Base-by-base conservation (phyloP, 2,329 filamentous ascomycete genomes). In the Penicillium expansum region DNA sequence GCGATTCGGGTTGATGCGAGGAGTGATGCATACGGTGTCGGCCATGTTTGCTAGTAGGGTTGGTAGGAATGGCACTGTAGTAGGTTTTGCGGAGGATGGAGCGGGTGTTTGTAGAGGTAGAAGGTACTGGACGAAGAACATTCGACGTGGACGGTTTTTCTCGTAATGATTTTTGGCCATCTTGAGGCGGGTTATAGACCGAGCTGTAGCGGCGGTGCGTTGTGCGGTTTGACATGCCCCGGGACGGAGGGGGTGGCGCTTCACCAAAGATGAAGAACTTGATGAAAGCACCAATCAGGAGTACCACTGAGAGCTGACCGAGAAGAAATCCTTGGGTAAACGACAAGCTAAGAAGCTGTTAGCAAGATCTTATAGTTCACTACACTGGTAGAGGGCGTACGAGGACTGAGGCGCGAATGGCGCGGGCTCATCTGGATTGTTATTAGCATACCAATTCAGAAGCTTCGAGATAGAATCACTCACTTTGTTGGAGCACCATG, bases 191-290 rank as follows among this genome's bases (percentile, higher is more conserved):
- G 37, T 67, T 74, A 65, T 76, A 78, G 59, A 85, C 86, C 42
- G 91, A 82, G 43, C 90, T 82, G 16, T 89, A 90, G 59, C 88
- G 85, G 72, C 87, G 86, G 75, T 96, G 91, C 27, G 90, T 85
- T 64, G 88, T 87, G 56, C 89, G 90, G 63, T 89, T 86, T 42
- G 89, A 79, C 8, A 90, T 82, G 13, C 91, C 90, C 20, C 89
- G 90, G 53, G 88, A 86, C 62, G 96, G 92, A 59, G 91, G 83
- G 1, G 90, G 91, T 0, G 92, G 91, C 5, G 91, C 86, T 71
- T 97, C 94, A 67, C 94, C 94, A 71, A 99, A 97, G 71, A 99
- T 97, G 83, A 99, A 99, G 84, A 97, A 99, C 74, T 96, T 96
- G 76, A 99, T 97, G 77, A 99, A 97, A 65, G 89, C 91, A 62